Conservation (phyloP, 495 filamentous ascomycete species). For the Annulohypoxylon nitens region DNA sequence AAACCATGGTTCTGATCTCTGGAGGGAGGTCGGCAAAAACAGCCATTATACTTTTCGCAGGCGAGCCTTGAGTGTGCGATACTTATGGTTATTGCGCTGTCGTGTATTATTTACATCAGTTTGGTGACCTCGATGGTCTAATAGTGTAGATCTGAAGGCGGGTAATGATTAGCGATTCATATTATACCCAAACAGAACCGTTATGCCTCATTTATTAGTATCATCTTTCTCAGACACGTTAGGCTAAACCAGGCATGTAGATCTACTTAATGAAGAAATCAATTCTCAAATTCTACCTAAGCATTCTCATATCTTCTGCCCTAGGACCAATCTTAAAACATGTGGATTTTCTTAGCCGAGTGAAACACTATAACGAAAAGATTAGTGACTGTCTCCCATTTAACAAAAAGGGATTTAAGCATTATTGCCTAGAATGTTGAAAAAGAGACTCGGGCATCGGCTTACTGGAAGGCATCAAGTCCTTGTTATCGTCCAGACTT, state of each 20-base stretch:
- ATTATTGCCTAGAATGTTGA: background rate
- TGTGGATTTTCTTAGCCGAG: constrained; percentile 49
- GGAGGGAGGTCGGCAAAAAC: background rate
- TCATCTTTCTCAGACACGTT: background rate
- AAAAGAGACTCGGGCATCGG: constrained; percentile 1
- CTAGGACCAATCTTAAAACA: constrained; percentile 42
- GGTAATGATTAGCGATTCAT: too few relatives aligned
- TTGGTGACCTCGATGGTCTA: too few relatives aligned
- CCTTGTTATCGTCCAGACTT: constrained; percentile 55
- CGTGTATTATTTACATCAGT: background rate
- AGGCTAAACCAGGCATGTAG: background rate
- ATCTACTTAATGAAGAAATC: background rate
- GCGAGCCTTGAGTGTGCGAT: background rate
- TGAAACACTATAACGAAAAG: constrained; percentile 42
- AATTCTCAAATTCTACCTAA: background rate
- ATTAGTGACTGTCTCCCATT: background rate
- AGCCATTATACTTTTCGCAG: background rate
- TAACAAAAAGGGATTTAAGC: background rate
- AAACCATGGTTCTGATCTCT: constrained; percentile 16
- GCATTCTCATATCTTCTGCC: background rate
- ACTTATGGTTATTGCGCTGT: background rate
- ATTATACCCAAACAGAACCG: too few relatives aligned
- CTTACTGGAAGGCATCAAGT: constrained; percentile 55
- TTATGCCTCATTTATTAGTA: background rate
- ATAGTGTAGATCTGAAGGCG: too few relatives aligned